A percentile compares a stretch with the other conserved stretches of the same genome.
Conservation (phyloP, 2,329 filamentous ascomycete species). For the Bipolaris cookei region DNA sequence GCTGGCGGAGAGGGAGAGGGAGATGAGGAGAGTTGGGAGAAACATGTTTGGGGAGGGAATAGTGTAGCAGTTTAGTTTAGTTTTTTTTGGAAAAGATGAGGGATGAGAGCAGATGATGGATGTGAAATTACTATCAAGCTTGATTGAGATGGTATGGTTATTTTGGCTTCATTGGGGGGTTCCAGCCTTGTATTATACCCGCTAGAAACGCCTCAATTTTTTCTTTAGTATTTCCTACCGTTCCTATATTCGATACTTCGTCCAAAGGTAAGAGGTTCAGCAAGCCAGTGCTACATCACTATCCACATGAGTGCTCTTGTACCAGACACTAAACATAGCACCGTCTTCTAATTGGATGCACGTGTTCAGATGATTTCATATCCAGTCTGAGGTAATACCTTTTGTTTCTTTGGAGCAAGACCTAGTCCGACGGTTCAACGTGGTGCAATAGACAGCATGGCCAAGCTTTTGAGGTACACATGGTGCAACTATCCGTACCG, state of each 20-base stretch:
- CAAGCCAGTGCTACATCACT: constrained; percentile 21
- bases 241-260: constrained; percentile 1
- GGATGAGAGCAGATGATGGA: too few species aligned
- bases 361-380: constrained; percentile 1
- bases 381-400: neutral
- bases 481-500: constrained; percentile 19
- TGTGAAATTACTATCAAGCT: neutral
- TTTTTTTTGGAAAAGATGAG: too few species aligned
- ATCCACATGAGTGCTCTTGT: constrained; percentile 20
- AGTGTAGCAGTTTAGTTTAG: neutral
- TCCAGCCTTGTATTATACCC: constrained; percentile 18
- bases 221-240: constrained; percentile 1
- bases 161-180: neutral
- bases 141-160: neutral
- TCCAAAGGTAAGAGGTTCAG: constrained; percentile 7
- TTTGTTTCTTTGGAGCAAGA: constrained; percentile 18
- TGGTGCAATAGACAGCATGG: constrained; percentile 22
- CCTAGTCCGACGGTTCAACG: constrained; percentile 4
- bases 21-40: constrained; percentile 20
- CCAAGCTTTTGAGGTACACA: constrained; percentile 23
- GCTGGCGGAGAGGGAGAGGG: constrained; percentile 20
- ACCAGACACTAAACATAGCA: constrained; percentile 4
- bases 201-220: neutral
- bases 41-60: constrained; percentile 20
- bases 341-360: constrained; percentile 14